Evolutionary conservation across 1,284 basidiomycete genomes (phyloP), one percentile per base, ranked within the genome.

Genomic region (Melanopsichium pennsylvanicum): DNA sequence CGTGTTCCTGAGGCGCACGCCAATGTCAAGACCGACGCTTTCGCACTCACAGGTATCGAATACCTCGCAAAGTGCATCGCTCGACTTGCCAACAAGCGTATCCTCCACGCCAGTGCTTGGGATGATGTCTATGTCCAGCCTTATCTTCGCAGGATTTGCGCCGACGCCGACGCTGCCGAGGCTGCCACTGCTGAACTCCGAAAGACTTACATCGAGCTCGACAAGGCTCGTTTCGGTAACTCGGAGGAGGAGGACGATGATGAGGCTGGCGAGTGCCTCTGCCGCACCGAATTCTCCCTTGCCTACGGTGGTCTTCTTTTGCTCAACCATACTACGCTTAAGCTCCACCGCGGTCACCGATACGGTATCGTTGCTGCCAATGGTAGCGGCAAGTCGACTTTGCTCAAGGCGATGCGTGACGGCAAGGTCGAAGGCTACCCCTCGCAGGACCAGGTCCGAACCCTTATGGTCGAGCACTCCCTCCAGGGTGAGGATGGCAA

Each of bases 321-420:
- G 58, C 87, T 98, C 70, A 98, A 97, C 56, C 95, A 98, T 84
- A 97, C 95, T 29, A 90, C 87, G 26, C 86, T 98, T 64, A 90
- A 91, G 68, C 87, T 98, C 54, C 86, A 93, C 82, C 90, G 93
- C 75, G 96, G 95, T 31, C 81, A 83, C 73, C 79, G 82, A n/a
- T 98, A 98, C 83, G 95, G 96, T 81, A 92, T 98, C 73, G 89
- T 96, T 42, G 95, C 93, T 35, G 87, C 91, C 29, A 98, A 98
- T 83, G 95, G 95, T 72, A 91, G 91, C 58, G 95, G 95, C 71
- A 98, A 98, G 84, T 92, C 91, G 38, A 98, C 96, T 1, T 86
- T 98, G 50, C 90, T 98, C 88, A 91, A 95, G 78, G 94, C 96
- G 75, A 88, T 98, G 75, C 87, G 91, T 40, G 93, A 95, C 77